phyloP scores from a whole-genome alignment of 257 asterid species.

The Solanum paucissectum region DNA sequence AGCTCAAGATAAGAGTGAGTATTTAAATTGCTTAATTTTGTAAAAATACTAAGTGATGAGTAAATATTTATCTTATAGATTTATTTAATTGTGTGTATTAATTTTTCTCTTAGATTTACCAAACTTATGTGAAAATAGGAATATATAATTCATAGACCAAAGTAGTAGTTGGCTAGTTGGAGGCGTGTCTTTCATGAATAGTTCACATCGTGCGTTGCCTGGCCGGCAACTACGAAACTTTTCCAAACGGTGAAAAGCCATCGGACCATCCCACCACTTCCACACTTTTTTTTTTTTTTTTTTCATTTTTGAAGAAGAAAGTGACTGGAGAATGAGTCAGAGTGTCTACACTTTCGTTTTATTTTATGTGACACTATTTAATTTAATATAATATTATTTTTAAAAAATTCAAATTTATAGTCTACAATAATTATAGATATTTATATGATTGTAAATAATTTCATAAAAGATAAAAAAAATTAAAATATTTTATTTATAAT shows the following conservation, averaged over 20 bases:
- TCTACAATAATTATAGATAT: no score
- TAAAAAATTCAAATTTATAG: fast-evolving
- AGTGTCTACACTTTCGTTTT: no score
- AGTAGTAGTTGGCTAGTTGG: not conserved
- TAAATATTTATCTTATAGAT: not conserved
- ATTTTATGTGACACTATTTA: not conserved
- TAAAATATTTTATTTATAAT: no score
- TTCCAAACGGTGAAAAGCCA: not conserved
- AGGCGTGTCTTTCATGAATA: not conserved
- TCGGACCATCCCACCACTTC: not conserved
- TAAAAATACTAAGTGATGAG: not conserved
- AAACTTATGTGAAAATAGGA: not conserved
- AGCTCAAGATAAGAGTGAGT: no score
- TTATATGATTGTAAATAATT: no score
- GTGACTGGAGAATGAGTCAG: not conserved
- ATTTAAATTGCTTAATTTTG: not conserved
- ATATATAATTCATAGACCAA: not conserved
- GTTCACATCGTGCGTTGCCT: not conserved
- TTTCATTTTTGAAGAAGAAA: not conserved
- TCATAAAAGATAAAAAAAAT: no score
- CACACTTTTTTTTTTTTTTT: not conserved
- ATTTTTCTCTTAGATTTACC: not conserved
- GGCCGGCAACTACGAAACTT: not conserved
- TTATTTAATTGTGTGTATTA: not conserved
- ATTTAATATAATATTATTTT: no score